Base-by-base conservation (phyloP, 176 grass and related monocot genomes). In the Elymus sibiricus region DNA sequence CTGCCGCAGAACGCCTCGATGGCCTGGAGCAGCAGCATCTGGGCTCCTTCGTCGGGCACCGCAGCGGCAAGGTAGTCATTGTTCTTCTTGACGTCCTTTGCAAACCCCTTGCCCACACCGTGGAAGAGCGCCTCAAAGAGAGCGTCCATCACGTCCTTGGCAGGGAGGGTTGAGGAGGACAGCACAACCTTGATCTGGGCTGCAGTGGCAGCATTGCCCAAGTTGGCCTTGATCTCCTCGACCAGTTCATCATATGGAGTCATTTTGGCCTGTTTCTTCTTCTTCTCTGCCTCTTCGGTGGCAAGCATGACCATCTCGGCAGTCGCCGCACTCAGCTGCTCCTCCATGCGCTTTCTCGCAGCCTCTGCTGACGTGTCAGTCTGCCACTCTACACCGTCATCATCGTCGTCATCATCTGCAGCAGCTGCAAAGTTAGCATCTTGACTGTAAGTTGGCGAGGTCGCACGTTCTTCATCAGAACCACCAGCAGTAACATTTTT, bases 241-340 rank as follows among this genome's bases (percentile, higher is more conserved):
- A 93, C 58, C 69, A 87, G 61, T 19, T 91, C 60, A 58, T 87
- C 29, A 2, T 87, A 87, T 4, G 81, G 89, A 42, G 22, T 70
- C 11, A 67, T 28, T 29, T 79, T 81, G 5, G 47, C 17, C 16
- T 39, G 74, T 31, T 79, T 82, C 81, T 81, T 77, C 26, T 92
- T 87, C 80, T 93, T 78, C 22, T 81, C 85, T 14, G 68, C 15
- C 70, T 91, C 89, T 21, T 84, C 78, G 17, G 90, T 89, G 6
- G 93, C 83, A 10, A 94, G 88, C 87, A 95, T 86, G 17, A 98
- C 93, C 96, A 98, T 95, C 71, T 94, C 93, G 16, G 96, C 93
- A 64, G 96, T 98, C 14, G 84, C 96, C 19, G 91, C 91, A 67
- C 76, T 95, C 21, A 98, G 78, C 76, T 98, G 96, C 32, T 98